Evolutionary conservation across 352 stramenopile species (phyloP), one percentile per base, ranked within the genome.

Genomic region (Vaucheria bursata): DNA sequence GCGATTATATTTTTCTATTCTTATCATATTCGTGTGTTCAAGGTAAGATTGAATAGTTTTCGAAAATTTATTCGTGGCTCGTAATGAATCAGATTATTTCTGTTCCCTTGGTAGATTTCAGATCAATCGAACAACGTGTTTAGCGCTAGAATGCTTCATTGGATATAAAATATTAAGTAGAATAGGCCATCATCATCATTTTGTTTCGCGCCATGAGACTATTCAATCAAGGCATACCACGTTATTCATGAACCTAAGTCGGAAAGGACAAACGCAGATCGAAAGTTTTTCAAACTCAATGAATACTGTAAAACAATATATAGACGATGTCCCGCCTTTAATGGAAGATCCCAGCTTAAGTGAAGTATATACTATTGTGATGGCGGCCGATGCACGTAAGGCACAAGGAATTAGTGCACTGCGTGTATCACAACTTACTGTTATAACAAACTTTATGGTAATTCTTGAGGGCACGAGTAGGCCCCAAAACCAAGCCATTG

Each of bases 401-500:
- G 83, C 81, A 45, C 77, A 75, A 12, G 71, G 84, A 37, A 78
- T 87, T 35, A 66, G 70, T 2, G 83, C 74, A 1, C 40, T 85
- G 38, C 8, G 71, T 40, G 82, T 86, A 40, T 69, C 76, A 2
- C 34, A 81, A 39, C 70, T 85, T 35, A 87, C 84, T 32, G 75
- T 76, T 35, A 64, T 86, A 12, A 86, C 83, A 32, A 67, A 78
- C 29, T 87, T 85, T 73, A 87, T 87, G 71, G 71, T 87, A 18
- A 50, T 87, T 1, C 66, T 86, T 38, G 79, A 84, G 64, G 84
- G 84, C 33, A 87, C 88, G 69, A 87, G 76, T 70, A 69, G 82
- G 53, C 74, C 77, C n/a, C 84, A 87, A 37, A 87, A 84, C 49
- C 84, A 87, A 75, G 84, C 84, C 64, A 87, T 87, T 71, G 83